A percentile compares a stretch with the other conserved stretches of the same genome.
Evolutionary conservation across 768 basidiomycete genomes (phyloP).

Genomic region (Pluteus cervinus): DNA sequence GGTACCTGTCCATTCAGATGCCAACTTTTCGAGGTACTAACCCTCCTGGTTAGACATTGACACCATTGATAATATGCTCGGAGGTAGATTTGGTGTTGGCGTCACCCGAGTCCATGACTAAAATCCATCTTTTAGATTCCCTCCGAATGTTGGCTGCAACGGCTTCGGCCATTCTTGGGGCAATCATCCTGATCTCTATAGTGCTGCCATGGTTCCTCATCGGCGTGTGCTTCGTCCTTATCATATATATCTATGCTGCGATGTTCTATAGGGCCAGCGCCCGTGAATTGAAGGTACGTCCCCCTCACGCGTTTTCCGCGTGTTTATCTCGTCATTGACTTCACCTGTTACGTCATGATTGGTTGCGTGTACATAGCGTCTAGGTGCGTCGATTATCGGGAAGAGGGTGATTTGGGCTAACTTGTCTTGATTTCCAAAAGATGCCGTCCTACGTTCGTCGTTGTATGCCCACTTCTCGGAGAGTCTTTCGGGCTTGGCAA

Average conservation of each 20-base stretch:
- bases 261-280: slow-evolving; percentile 83
- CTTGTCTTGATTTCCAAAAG: slow-evolving; percentile 24
- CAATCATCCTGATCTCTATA: slow-evolving; percentile 72
- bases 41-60: slow-evolving; percentile 53
- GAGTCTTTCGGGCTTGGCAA: slow-evolving; percentile 78
- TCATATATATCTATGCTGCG: slow-evolving; percentile 66
- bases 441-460: slow-evolving; percentile 80
- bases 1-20: slow-evolving; percentile 25
- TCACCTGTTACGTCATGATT: neutral
- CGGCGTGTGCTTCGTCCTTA: slow-evolving; percentile 51
- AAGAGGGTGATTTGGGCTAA: neutral
- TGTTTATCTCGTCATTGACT: slow-evolving; percentile 2
- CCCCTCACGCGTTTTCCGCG: neutral
- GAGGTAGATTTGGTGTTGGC: slow-evolving; percentile 27
- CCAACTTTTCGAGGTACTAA: slow-evolving; percentile 1
- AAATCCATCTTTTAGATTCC: slow-evolving; percentile 38
- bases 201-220: slow-evolving; percentile 83
- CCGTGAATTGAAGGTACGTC: slow-evolving; percentile 71
- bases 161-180: slow-evolving; percentile 59
- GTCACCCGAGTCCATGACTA: neutral
- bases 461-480: slow-evolving; percentile 93
- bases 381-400: slow-evolving; percentile 32
- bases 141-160: slow-evolving; percentile 70
- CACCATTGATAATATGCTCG: slow-evolving; percentile 71
- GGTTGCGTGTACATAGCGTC: slow-evolving; percentile 31